These are phyloP conservation scores for Monosporascus sp. DNA, from an alignment of 2,329 filamentous ascomycete species.

Conservation along the genomic window DNA sequence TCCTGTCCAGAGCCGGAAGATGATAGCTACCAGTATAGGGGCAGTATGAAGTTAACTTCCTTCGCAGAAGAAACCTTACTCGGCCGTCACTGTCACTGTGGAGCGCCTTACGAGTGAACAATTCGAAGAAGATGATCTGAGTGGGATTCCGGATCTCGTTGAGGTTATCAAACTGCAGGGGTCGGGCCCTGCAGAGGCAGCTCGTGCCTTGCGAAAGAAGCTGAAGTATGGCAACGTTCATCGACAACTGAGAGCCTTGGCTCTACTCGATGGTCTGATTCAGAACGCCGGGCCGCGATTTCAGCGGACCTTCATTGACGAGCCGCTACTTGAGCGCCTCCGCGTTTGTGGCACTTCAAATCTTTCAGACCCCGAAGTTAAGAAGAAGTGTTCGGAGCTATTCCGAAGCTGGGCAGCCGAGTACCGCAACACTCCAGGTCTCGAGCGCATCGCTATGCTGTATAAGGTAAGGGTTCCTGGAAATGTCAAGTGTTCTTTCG, in stretches of 20 bases:
- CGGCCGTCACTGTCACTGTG: slow-evolving; percentile 87
- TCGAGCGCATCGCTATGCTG: slow-evolving; percentile 73
- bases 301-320: slow-evolving; percentile 81
- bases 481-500: background rate
- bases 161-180: slow-evolving; percentile 89
- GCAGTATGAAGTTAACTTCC: background rate
- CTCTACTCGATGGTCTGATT: slow-evolving; percentile 86
- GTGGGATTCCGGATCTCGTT: slow-evolving; percentile 88
- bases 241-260: slow-evolving; percentile 81
- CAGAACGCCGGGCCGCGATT: slow-evolving; percentile 89
- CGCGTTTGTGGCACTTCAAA: slow-evolving; percentile 82
- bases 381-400: slow-evolving; percentile 78
- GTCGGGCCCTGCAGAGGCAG: slow-evolving; percentile 81
- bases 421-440: slow-evolving; percentile 75
- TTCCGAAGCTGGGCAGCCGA: slow-evolving; percentile 82
- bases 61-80: slow-evolving; percentile 74
- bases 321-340: slow-evolving; percentile 84
- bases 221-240: slow-evolving; percentile 97
- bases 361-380: slow-evolving; percentile 80
- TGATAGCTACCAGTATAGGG: no score
- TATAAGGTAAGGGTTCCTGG: slow-evolving; percentile 49
- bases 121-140: slow-evolving; percentile 85
- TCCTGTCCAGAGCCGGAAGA: no score
- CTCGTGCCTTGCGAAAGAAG: slow-evolving; percentile 91
- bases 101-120: slow-evolving; percentile 86